These are phyloP conservation scores for Extremus antarcticus DNA, from an alignment of 495 filamentous ascomycete genomes.

Conservation along the genomic window DNA sequence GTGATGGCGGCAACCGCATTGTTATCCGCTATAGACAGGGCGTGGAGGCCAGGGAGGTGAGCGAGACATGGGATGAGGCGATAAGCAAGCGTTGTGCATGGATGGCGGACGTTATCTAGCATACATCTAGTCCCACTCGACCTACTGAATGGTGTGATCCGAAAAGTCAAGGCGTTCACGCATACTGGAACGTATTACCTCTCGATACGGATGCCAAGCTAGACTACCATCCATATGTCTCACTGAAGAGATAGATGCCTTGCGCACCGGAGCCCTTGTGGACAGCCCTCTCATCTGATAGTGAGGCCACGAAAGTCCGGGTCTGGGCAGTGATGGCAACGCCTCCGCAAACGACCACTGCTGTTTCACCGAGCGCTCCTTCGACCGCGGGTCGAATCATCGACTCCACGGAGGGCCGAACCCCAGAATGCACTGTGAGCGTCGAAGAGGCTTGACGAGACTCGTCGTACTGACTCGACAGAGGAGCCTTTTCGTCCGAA, in stretches of 20 bases:
- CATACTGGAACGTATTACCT: too few relatives aligned
- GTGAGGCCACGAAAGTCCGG: conserved; percentile 51
- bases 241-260: conserved; percentile 48
- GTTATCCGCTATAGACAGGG: too few relatives aligned
- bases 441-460: conserved; percentile 36
- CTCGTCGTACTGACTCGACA: too few relatives aligned
- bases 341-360: conserved; percentile 74
- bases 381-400: conserved; percentile 53
- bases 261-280: conserved; percentile 87
- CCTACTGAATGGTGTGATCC: too few relatives aligned
- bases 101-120: too few relatives aligned
- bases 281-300: conserved; percentile 79
- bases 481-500: conserved; percentile 20
- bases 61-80: too few relatives aligned
- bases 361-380: conserved; percentile 67
- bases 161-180: too few relatives aligned
- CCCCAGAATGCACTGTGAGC: conserved; percentile 13
- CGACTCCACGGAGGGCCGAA: conserved; percentile 6
- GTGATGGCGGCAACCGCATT: too few relatives aligned
- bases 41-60: too few relatives aligned
- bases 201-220: too few relatives aligned
- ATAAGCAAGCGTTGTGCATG: too few relatives aligned
- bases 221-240: conserved; percentile 34
- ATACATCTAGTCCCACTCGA: too few relatives aligned
- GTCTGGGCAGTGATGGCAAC: conserved; percentile 52